Evolutionary conservation across 2,329 filamentous ascomycete species (phyloP).

Genomic region (Fusarium falciforme): DNA sequence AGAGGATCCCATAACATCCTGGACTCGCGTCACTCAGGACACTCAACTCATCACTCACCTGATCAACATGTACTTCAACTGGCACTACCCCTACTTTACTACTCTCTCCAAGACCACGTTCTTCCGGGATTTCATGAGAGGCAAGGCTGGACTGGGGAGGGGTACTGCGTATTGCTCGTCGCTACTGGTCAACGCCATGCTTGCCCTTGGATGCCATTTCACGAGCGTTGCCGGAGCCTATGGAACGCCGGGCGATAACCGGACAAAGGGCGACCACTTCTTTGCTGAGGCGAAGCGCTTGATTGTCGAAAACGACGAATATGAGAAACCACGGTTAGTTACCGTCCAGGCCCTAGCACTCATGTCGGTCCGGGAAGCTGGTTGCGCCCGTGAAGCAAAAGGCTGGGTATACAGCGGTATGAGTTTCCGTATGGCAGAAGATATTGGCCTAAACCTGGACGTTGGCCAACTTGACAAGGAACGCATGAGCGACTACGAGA

Average conservation of each 20-base stretch:
- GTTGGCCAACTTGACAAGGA: constrained; percentile 72
- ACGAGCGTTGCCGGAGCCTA: constrained; percentile 80
- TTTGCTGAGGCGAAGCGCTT: constrained; percentile 93
- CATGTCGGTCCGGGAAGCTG: constrained; percentile 96
- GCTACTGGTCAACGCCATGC: constrained; percentile 91
- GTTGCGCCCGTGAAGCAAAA: constrained; percentile 92
- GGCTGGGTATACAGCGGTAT: constrained; percentile 99
- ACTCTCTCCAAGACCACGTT: constrained; percentile 89
- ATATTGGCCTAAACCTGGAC: constrained; percentile 91
- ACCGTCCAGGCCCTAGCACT: constrained; percentile 94
- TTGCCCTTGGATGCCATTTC: constrained; percentile 94
- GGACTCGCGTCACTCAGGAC: constrained; percentile 89
- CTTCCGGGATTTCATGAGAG: constrained; percentile 83
- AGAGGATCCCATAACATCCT: constrained; percentile 81
- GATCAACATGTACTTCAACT: constrained; percentile 97
- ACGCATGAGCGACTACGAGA: constrained; percentile 79
- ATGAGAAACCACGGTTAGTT: constrained; percentile 86
- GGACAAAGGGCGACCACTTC: constrained; percentile 94
- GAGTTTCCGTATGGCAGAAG: constrained; percentile 97
- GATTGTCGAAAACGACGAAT: constrained; percentile 91
- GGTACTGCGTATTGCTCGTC: constrained; percentile 85
- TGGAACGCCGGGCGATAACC: constrained; percentile 76
- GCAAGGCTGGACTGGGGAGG: constrained; percentile 67
- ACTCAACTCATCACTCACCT: constrained; percentile 84
- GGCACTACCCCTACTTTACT: constrained; percentile 97